Conservation (phyloP, 805 yeast species). For the Yarrowia divulgata region DNA sequence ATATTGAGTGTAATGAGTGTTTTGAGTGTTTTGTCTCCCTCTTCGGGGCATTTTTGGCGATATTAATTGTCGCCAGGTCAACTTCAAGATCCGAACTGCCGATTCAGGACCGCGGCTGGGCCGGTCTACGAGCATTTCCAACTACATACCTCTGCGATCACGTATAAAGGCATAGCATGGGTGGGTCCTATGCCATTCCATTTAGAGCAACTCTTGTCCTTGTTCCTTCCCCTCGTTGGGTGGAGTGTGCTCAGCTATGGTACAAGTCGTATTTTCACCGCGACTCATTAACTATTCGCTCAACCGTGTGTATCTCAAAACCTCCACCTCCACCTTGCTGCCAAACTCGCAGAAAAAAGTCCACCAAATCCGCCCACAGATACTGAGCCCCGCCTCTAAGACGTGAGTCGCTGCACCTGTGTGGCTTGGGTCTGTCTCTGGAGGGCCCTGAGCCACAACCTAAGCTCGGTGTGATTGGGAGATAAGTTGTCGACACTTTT, state of each 20-base stretch:
- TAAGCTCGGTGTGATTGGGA: conserved; percentile 26
- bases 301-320: too few species aligned
- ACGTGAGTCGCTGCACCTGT: conserved; percentile 9
- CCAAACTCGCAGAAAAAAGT: conserved; percentile 11
- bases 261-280: too few species aligned
- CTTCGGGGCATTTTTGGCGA: conserved; percentile 13
- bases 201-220: neutral
- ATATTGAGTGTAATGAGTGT: too few species aligned
- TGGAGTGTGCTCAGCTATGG: neutral
- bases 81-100: neutral
- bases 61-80: conserved; percentile 5
- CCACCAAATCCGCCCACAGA: conserved; percentile 23
- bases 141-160: too few species aligned
- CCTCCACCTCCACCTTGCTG: conserved; percentile 17
- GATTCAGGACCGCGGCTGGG: neutral
- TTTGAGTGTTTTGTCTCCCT: neutral
- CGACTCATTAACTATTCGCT: too few species aligned
- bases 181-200: neutral
- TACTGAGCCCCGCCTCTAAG: neutral
- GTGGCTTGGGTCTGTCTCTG: conserved; percentile 25
- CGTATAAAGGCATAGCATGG: neutral
- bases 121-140: too few species aligned
- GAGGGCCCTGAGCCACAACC: conserved; percentile 18
- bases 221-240: neutral
- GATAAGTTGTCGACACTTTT: neutral